phyloP scores from a whole-genome alignment of 2,329 filamentous ascomycete species.

The Rhynchosporium secalis region DNA sequence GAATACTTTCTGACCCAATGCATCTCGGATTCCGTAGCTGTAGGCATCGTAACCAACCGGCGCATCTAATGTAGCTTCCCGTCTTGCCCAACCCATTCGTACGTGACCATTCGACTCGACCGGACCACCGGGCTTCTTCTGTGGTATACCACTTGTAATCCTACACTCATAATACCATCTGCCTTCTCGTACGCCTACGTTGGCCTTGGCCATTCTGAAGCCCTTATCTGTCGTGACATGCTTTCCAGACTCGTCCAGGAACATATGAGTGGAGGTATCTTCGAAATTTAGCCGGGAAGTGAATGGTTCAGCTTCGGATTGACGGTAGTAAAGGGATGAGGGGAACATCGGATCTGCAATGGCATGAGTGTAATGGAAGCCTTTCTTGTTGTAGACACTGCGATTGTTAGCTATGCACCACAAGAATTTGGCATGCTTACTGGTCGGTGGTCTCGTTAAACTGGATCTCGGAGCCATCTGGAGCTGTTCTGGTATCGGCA shows the following conservation, averaged over 20 bases:
- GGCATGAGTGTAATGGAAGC: constrained; percentile 86
- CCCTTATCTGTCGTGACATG: constrained; percentile 89
- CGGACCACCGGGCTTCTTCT: constrained; percentile 33
- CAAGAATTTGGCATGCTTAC: constrained; percentile 45
- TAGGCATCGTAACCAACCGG: constrained; percentile 89
- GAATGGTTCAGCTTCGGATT: constrained; percentile 83
- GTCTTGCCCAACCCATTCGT: constrained; percentile 81
- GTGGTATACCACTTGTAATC: constrained; percentile 73
- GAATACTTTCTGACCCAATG: constrained; percentile 86
- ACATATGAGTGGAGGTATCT: constrained; percentile 82
- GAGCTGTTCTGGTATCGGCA: constrained; percentile 53
- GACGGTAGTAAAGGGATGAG: constrained; percentile 83
- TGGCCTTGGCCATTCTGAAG: constrained; percentile 87
- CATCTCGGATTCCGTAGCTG: constrained; percentile 89
- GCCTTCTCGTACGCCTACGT: constrained; percentile 86
- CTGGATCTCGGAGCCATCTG: constrained; percentile 53
- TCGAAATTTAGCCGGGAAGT: constrained; percentile 87
- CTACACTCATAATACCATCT: constrained; percentile 94
- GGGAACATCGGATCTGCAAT: constrained; percentile 87
- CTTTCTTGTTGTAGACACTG: constrained; percentile 64
- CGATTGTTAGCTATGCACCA: constrained; percentile 21
- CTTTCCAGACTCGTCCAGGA: constrained; percentile 72
- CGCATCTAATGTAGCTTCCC: constrained; percentile 79
- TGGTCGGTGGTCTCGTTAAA: constrained; percentile 66
- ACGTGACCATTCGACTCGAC: constrained; percentile 55